These are phyloP conservation scores for Debaryomyces subglobosus DNA, from an alignment of 1,139 yeast species.

Conservation along the genomic window DNA sequence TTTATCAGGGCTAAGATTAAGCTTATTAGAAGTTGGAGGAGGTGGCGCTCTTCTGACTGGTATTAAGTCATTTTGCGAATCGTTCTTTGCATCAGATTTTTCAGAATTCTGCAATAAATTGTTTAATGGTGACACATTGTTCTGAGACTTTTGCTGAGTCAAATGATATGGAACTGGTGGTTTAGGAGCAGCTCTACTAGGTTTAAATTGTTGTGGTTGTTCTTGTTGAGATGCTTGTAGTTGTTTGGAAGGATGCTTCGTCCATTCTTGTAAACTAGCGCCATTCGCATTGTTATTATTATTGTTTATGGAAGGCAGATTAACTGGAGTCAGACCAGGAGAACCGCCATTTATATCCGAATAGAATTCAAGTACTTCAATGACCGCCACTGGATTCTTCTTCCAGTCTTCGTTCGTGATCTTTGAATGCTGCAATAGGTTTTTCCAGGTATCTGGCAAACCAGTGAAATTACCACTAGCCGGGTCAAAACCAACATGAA, in stretches of 20 bases:
- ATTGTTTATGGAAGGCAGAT: conserved; percentile 23
- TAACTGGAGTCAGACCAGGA: conserved; percentile 33
- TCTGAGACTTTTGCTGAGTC: conserved; percentile 24
- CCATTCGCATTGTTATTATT: conserved; percentile 11
- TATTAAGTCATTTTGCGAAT: conserved; percentile 31
- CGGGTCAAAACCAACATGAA: conserved; percentile 65
- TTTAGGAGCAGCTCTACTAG: conserved; percentile 47
- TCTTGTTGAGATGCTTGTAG: conserved; percentile 16
- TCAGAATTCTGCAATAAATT: conserved; percentile 34
- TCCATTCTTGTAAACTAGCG: conserved; percentile 41
- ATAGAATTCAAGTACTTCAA: conserved; percentile 91
- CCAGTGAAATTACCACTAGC: conserved; percentile 77
- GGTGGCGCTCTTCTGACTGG: conserved; percentile 62
- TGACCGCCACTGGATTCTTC: conserved; percentile 81
- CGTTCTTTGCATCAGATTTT: conserved; percentile 5
- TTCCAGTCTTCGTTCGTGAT: conserved; percentile 85
- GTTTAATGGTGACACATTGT: conserved; percentile 38
- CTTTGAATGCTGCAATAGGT: conserved; percentile 70
- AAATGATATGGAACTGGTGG: conserved; percentile 49
- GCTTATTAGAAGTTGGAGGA: conserved; percentile 37
- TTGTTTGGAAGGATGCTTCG: conserved; percentile 37
- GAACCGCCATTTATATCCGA: conserved; percentile 49
- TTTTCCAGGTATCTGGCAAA: conserved; percentile 80
- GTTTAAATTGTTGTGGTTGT: conserved; percentile 29
- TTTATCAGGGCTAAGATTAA: conserved; percentile 7